Base-by-base conservation (phyloP, 2,329 filamentous ascomycete species). In the Boeremia exigua region DNA sequence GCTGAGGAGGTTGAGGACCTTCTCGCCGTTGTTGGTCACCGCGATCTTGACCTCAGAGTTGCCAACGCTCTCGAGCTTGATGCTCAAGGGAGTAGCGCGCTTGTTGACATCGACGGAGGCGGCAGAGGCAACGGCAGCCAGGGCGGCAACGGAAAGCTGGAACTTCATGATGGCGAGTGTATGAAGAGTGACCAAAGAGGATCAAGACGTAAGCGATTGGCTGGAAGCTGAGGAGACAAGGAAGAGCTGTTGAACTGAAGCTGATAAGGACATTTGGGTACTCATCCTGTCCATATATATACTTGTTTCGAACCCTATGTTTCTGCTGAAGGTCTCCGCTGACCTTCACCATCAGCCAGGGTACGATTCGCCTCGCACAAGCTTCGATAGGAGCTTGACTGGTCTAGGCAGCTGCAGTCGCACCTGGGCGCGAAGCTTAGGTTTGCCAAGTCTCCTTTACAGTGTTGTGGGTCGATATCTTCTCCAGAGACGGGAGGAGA, bases 21-120 rank as follows among this genome's bases (percentile, higher is more conserved):
- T 74, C 40, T 75, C 74, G 40, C 82, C 83, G 29, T 75, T 82
- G 77, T 85, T 85, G 61, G 80, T 84, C 56, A 86, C 75, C 40
- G 75, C 72, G 28, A 82, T 81, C 74, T 82, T 83, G 61, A 86
- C 77, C 49, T 75, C 77, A n/a, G 81, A 79, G 73, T 85, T 84
- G 54, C 79, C 80, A 19, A 78, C 69, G 62, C 79, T 74, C 68
- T 81, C 73, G 52, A 84, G 77, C 66, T 79, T 73, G 56, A 70
- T 67, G 39, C 62, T 64, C 48, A 73, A 45, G 27, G 64, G 59
- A 42, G 75, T 66, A 66, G 76, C 66, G 65, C 79, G 67, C 66
- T 70, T 72, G 61, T 64, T 56, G 53, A 67, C 55, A 60, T 69
- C 62, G 42, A 72, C 60, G 23, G 66, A 68, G 27, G 63, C 61